Percentiles rank a stretch among this genome's conserved stretches.
phyloP scores from a whole-genome alignment of 108 stramenopile species.

The Epipyxis sp. region DNA sequence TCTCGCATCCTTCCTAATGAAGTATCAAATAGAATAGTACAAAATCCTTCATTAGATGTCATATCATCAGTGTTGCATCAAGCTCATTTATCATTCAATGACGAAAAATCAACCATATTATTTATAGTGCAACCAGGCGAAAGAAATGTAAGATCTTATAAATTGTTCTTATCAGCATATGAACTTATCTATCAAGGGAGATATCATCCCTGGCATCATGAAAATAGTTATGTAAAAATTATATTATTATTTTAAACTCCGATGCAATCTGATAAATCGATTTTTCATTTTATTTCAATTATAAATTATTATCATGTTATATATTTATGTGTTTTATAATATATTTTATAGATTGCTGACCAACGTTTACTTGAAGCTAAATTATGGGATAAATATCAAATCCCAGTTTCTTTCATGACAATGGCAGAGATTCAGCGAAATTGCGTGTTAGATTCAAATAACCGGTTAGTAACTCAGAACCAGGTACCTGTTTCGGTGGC shows the following conservation, averaged over 20 bases:
- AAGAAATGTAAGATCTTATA: conserved; percentile 75
- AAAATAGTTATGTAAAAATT: no score
- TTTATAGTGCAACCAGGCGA: conserved; percentile 93
- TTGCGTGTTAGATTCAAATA: background rate
- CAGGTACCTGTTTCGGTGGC: conserved; percentile 59
- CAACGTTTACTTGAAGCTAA: conserved; percentile 83
- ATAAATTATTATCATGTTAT: background rate
- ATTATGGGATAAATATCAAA: conserved; percentile 71
- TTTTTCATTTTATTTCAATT: no score
- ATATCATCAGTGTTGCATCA: background rate
- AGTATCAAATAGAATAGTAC: no score
- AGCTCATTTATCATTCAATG: background rate
- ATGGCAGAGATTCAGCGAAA: conserved; percentile 44
- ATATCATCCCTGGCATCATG: no score
- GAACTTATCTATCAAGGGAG: no score
- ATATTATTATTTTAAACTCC: no score
- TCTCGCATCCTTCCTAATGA: no score
- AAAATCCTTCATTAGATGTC: background rate
- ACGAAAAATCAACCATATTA: conserved; percentile 45
- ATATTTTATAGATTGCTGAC: conserved; percentile 50
- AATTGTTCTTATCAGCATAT: no score
- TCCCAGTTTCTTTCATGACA: conserved; percentile 71
- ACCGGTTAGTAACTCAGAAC: background rate
- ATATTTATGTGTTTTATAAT: background rate
- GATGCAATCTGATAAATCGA: no score